Base-by-base conservation (phyloP, 2,329 filamentous ascomycete species). In the Ceratocystis alfenasii region DNA sequence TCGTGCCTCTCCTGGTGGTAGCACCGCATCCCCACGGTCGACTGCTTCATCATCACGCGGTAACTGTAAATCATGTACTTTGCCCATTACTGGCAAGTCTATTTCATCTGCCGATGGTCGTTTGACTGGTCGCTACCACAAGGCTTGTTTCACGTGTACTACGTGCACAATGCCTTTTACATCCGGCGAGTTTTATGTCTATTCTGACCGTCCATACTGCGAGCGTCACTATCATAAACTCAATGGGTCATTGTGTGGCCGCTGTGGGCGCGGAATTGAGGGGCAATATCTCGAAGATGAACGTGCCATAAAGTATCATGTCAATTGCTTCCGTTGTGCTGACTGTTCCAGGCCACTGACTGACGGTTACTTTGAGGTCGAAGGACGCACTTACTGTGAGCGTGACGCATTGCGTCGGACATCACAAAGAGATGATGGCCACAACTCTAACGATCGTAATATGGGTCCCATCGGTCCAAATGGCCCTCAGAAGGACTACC, bases 41-140 rank as follows among this genome's bases (percentile, higher is more conserved):
- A 61, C 65, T 66, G 57, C 64, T 57, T 74, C 78, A 1, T 81
- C 78, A 1, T 81, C 81, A 17, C 87, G 89, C 66, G 89, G 90
- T 1, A 84, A 84, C 69, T 99, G 94, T 78, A 89, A 90, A 72
- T 89, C 89, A 0, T 99, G 94, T 74, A 80, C 83, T 2, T 78
- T 87, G 59, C 78, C 81, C 5, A 97, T 99, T 71, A 83, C 85
- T 57, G 93, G 91, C 22, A 97, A 96, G 76, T 96, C 91, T 1
- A 86, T 99, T 67, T 95, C 93, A 44, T 95, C 91, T 15, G 91
- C 91, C 0, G 94, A 96, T 71, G 94, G 94, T 17, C 87, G 92
- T 28, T 79, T 99, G 28, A 95, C 90, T 0, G 94, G 94, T 8
- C 87, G 91, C 69, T 99, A 96, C 75, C 94, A 99, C 79, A 95